Evolutionary conservation across 495 filamentous ascomycete genomes (phyloP), one percentile per base, ranked within the genome.

Genomic region (Baudoinia panamericana): DNA sequence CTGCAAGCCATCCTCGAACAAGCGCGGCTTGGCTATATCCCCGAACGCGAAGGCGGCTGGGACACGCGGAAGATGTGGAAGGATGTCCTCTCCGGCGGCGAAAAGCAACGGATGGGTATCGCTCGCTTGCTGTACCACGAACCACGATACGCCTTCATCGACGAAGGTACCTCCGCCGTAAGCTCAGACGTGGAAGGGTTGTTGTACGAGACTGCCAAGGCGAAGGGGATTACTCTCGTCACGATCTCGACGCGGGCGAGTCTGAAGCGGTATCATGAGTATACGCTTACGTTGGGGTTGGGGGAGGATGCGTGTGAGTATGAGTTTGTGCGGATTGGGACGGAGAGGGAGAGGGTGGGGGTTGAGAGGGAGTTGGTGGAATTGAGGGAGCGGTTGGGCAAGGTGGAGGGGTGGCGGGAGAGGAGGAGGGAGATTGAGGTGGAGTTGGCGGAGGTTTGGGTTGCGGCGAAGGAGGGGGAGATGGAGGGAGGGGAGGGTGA

Each of bases 41-140:
- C 84, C 4, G 72, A 82, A 23, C 76, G 92, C 15, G 92, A 99
- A 63, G 92, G 87, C 18, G 92, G 92, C 10, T 99, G 87, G 88
- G 85, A 99, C 54, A 82, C 83, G 16, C 68, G 82, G 19, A 96
- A 99, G 62, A 90, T 93, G 50, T 99, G 92, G 92, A 95, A 96
- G 63, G 90, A 96, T 53, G 84, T 99, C 8, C 61, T 99, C 13
- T 85, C 78, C 44, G 92, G 92, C 9, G 92, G 92, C n/a, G 92
- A 99, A 66, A 99, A 99, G 64, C 92, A 99, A 61, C 67, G 92
- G 18, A 79, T 96, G 66, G 84, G 74, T 6, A 81, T 96, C 51
- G 92, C 92, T 6, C 67, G 92, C 34, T 55, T 96, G 17, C 66
- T 95, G 47, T 96, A 99, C 58, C 92, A 96, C 54, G 86, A 96